These are phyloP conservation scores for Phyllosticta capitalensis DNA, from an alignment of 2,329 filamentous ascomycete species.

Conservation along the genomic window DNA sequence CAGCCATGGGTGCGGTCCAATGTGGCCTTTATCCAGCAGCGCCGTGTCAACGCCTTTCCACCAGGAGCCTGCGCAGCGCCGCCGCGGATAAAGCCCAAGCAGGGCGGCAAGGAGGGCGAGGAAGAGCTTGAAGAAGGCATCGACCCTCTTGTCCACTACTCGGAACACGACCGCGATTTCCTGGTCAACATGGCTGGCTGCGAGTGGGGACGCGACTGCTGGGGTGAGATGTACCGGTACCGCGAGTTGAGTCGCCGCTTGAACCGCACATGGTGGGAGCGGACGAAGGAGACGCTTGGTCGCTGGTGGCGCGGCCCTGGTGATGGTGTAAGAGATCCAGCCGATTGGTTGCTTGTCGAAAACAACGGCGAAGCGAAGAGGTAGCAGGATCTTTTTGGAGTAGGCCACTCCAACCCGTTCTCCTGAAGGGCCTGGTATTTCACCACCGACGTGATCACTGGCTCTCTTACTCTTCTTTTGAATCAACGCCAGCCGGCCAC, in stretches of 20 bases:
- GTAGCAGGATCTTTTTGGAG: background rate
- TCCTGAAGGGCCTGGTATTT: no score
- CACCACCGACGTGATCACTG: no score
- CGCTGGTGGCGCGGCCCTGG: background rate
- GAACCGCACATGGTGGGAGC: constrained; percentile 52
- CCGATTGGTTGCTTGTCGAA: background rate
- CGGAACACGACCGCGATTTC: constrained; percentile 78
- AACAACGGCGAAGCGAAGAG: background rate
- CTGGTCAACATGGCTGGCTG: constrained; percentile 98
- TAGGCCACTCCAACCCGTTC: no score
- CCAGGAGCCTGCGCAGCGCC: constrained; percentile 59
- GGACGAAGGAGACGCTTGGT: background rate
- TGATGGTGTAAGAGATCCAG: background rate
- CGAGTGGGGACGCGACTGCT: constrained; percentile 93
- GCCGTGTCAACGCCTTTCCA: constrained; percentile 91
- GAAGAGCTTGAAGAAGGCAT: constrained; percentile 57
- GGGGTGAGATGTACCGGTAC: constrained; percentile 96
- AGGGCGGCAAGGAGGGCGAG: background rate
- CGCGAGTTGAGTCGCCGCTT: constrained; percentile 83
- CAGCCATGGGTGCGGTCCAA: constrained; percentile 90
- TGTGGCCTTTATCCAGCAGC: constrained; percentile 80
- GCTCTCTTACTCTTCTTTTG: no score
- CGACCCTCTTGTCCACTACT: constrained; percentile 74
- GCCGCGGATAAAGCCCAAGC: background rate
- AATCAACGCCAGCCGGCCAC: no score